A percentile compares a stretch with the other conserved stretches of the same genome.
Evolutionary conservation across 2,329 filamentous ascomycete genomes (phyloP).

Genomic region (Lachnellula cervina): DNA sequence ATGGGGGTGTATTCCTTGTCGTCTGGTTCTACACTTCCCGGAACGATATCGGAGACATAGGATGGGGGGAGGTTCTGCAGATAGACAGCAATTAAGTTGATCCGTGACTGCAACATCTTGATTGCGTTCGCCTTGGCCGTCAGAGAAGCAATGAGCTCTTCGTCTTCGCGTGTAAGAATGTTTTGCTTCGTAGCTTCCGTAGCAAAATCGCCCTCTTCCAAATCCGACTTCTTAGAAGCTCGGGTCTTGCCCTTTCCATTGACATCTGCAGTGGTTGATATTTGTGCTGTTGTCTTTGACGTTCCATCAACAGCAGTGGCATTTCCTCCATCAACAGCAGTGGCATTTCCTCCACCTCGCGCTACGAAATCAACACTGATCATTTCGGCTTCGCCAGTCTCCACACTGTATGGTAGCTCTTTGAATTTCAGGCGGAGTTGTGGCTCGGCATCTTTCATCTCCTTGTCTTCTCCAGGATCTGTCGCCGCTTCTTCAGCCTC

Average conservation of each 20-base stretch:
- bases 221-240: conserved; percentile 28
- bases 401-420: conserved; percentile 79
- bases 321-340: conserved; percentile 65
- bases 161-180: conserved; percentile 55
- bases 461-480: conserved; percentile 58
- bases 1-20: conserved; percentile 25
- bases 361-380: conserved; percentile 94
- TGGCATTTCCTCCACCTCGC: conserved; percentile 75
- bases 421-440: conserved; percentile 67
- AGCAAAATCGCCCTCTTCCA: conserved; percentile 26
- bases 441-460: conserved; percentile 61
- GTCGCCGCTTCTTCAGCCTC: conserved; percentile 58
- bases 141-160: conserved; percentile 60
- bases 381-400: conserved; percentile 96
- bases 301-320: conserved; percentile 55
- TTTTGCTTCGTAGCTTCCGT: conserved; percentile 43
- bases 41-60: conserved; percentile 47
- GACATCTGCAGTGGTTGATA: conserved; percentile 28
- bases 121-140: conserved; percentile 89
- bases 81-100: conserved; percentile 70
- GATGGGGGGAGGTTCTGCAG: conserved; percentile 66
- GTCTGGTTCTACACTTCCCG: conserved; percentile 27
- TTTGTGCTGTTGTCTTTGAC: conserved; percentile 20
- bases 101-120: conserved; percentile 80
- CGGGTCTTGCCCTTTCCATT: conserved; percentile 27